phyloP scores from a whole-genome alignment of 495 filamentous ascomycete species.

The Elaphomyces granulatus region DNA sequence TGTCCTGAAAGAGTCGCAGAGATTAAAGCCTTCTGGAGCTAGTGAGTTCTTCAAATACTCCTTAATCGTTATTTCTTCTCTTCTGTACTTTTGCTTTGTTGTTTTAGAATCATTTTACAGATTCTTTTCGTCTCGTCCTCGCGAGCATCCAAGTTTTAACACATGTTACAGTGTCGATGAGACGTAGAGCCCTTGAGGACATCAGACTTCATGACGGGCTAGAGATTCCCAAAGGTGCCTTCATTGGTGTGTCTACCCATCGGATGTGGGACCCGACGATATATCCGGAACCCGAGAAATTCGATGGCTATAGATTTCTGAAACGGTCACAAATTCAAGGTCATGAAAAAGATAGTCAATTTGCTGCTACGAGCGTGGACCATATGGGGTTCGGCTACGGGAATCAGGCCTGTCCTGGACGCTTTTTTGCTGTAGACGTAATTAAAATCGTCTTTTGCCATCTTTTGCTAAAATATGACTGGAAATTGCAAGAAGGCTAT shows the following conservation, averaged over 20 bases:
- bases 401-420: constrained; percentile 35
- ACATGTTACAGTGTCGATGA: constrained; percentile 3
- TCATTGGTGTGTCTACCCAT: constrained; percentile 5
- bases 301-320: constrained; percentile 40
- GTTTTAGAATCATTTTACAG: background rate
- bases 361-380: constrained; percentile 26
- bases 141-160: background rate
- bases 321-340: constrained; percentile 25
- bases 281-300: constrained; percentile 24
- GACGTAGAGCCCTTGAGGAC: constrained; percentile 4
- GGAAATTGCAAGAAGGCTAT: constrained; percentile 18
- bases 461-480: constrained; percentile 41
- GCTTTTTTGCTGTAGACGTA: constrained; percentile 38
- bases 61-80: too few relatives aligned
- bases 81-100: constrained; percentile 3
- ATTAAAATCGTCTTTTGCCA: constrained; percentile 38
- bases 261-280: constrained; percentile 12
- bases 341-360: constrained; percentile 23
- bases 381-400: constrained; percentile 39
- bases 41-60: constrained; percentile 14
- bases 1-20: constrained; percentile 29
- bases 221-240: constrained; percentile 8
- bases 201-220: constrained; percentile 12
- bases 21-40: constrained; percentile 18
- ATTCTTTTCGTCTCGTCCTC: too few relatives aligned